Base-by-base conservation (phyloP, 495 filamentous ascomycete genomes). In the Aspergillus ostianus region DNA sequence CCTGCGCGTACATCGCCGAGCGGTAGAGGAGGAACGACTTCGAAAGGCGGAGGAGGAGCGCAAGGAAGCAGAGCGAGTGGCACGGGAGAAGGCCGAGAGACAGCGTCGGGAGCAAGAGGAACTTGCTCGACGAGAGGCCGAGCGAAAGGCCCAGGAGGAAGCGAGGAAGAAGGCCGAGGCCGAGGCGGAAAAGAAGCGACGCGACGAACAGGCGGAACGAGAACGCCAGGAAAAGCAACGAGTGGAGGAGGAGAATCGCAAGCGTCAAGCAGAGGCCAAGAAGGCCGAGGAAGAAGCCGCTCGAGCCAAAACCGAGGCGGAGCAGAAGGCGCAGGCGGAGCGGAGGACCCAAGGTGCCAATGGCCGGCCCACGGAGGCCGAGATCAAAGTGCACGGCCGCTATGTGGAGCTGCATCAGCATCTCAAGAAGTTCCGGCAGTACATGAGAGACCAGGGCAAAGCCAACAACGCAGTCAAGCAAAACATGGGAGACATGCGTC, bases 401-500 rank as follows among this genome's bases (percentile, higher is more conserved):
- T 92, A 92, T 69, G 68, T 88, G 1, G 77, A 84, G 46, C 80
- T 97, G 2, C 91, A 95, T 68, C 69, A 84, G 57, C 80, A 81
- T 18, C 76, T 96, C 21, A 97, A 97, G 69, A 72, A 80, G 12
- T 72, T 96, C 56, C 82, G 92, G 13, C 80, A 80, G 36, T 80
- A 77, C 18, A 73, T 89, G 54, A 67, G 65, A 1, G 72, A 84
- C 9, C 53, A 72, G 46, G 69, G 63, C 30, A 82, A 83, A 59
- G 73, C 82, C 61, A 77, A 85, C 30, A 77, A 79, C 4, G 58
- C 64, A 0, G 73, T 92, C 26, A 93, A 92, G 63, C 68, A 76
- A 30, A 75, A 80, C 3, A 83, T 91, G 73, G 90, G 91, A 30
- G 87, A 91, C 50, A 86, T 90, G 81, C 80, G 92, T 13, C 82